A percentile compares a stretch with the other conserved stretches of the same genome.
phyloP scores from a whole-genome alignment of 176 grass and related monocot species.

The Chloris gayana region DNA sequence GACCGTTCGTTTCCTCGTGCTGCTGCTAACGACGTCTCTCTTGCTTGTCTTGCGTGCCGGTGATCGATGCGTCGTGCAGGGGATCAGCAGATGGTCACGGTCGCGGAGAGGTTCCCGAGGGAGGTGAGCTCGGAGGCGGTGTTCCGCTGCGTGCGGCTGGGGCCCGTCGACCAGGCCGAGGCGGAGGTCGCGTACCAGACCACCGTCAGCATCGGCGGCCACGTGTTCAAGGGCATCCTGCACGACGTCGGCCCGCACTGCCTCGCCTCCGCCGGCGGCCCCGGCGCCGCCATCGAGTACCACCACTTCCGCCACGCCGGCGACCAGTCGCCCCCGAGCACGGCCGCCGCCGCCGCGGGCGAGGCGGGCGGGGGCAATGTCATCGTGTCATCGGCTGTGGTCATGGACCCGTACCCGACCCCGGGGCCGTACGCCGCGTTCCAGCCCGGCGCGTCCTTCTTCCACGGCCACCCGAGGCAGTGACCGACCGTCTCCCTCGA shows the following conservation, averaged over 20 bases:
- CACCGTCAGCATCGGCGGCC: conserved; percentile 81
- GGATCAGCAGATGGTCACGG: conserved; percentile 58
- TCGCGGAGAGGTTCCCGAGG: conserved; percentile 65
- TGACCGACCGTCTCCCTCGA: conserved; percentile 9
- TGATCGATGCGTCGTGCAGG: background rate
- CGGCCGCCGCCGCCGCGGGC: conserved; percentile 30
- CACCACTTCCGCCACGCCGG: conserved; percentile 59
- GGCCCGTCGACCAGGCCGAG: conserved; percentile 68
- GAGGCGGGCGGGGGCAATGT: conserved; percentile 37
- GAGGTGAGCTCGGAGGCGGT: conserved; percentile 87
- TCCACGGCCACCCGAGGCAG: conserved; percentile 57
- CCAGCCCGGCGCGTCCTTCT: conserved; percentile 63
- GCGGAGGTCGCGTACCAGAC: conserved; percentile 89
- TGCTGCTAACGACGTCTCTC: background rate
- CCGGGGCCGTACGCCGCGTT: conserved; percentile 55
- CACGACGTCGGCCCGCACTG: conserved; percentile 73
- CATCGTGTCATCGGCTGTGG: conserved; percentile 66
- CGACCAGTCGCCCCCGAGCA: conserved; percentile 50
- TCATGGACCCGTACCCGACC: conserved; percentile 92
- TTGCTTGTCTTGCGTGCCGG: background rate
- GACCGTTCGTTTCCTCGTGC: background rate
- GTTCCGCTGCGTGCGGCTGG: conserved; percentile 83
- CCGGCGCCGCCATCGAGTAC: conserved; percentile 32
- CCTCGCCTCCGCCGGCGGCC: background rate
- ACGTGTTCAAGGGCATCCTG: conserved; percentile 93